phyloP scores from a whole-genome alignment of 768 basidiomycete species.

The Tylopilus cervinicoccineus region DNA sequence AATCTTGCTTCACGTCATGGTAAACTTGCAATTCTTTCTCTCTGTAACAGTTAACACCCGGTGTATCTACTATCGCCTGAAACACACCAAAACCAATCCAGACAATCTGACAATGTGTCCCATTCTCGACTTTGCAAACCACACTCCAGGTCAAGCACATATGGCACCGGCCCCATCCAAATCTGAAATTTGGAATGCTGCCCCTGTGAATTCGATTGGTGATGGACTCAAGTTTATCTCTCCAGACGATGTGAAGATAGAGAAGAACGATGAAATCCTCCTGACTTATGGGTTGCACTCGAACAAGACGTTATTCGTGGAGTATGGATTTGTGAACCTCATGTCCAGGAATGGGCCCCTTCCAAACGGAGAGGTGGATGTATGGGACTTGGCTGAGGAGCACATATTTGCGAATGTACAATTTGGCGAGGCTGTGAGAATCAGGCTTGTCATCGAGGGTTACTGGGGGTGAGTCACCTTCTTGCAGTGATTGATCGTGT shows the following conservation, averaged over 20 bases:
- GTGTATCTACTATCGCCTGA: conserved; percentile 71
- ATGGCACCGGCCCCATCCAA: conserved; percentile 41
- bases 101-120: conserved; percentile 88
- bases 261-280: conserved; percentile 60
- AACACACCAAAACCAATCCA: conserved; percentile 43
- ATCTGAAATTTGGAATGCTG: conserved; percentile 35
- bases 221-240: conserved; percentile 52
- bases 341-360: conserved; percentile 25
- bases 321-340: conserved; percentile 81
- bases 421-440: conserved; percentile 46
- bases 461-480: conserved; percentile 75
- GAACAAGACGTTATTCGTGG: conserved; percentile 74
- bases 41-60: conserved; percentile 77
- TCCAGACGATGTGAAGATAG: conserved; percentile 38
- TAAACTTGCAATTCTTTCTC: conserved; percentile 4
- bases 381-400: conserved; percentile 50
- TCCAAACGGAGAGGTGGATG: conserved; percentile 54
- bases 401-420: conserved; percentile 43
- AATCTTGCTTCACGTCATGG: conserved; percentile 6
- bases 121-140: conserved; percentile 89
- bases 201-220: conserved; percentile 33
- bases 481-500: background rate
- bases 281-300: conserved; percentile 79
- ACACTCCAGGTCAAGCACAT: conserved; percentile 41
- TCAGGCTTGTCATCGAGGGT: conserved; percentile 52